A percentile compares a stretch with the other conserved stretches of the same genome.
Evolutionary conservation across 768 basidiomycete genomes (phyloP).

Genomic region (Termitomyces sp.): DNA sequence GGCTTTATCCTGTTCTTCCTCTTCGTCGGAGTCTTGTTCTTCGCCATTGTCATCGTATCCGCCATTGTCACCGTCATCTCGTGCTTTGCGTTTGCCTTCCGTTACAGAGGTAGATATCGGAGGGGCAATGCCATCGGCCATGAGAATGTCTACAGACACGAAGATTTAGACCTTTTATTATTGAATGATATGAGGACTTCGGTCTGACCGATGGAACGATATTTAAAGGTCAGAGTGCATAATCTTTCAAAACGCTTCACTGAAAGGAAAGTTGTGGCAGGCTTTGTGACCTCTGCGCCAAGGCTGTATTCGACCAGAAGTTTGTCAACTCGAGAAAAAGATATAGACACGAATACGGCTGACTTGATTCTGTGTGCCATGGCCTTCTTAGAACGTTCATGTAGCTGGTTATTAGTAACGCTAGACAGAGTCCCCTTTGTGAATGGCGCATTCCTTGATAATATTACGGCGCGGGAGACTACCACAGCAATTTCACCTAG

Average conservation of each 20-base stretch:
- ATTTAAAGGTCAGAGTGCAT: slow-evolving; percentile 7
- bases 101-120: neutral
- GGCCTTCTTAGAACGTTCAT: slow-evolving; percentile 8
- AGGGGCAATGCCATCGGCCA: slow-evolving; percentile 9
- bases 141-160: slow-evolving; percentile 5
- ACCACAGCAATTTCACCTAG: slow-evolving; percentile 1
- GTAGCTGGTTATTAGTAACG: neutral
- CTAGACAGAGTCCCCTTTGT: neutral
- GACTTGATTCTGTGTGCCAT: slow-evolving; percentile 4
- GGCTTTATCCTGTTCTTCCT: neutral
- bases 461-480: neutral
- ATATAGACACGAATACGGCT: neutral
- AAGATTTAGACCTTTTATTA: neutral
- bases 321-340: neutral
- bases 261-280: neutral
- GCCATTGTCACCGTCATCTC: neutral
- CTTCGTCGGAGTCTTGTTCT: neutral
- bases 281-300: neutral
- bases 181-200: neutral
- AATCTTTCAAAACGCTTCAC: neutral
- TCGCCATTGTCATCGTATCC: neutral
- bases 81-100: slow-evolving; percentile 2
- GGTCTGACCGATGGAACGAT: slow-evolving; percentile 17
- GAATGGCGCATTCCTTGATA: neutral
- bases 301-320: neutral